Evolutionary conservation across 352 stramenopile species (phyloP), one percentile per base, ranked within the genome.

Genomic region (Phytophthora syringae): DNA sequence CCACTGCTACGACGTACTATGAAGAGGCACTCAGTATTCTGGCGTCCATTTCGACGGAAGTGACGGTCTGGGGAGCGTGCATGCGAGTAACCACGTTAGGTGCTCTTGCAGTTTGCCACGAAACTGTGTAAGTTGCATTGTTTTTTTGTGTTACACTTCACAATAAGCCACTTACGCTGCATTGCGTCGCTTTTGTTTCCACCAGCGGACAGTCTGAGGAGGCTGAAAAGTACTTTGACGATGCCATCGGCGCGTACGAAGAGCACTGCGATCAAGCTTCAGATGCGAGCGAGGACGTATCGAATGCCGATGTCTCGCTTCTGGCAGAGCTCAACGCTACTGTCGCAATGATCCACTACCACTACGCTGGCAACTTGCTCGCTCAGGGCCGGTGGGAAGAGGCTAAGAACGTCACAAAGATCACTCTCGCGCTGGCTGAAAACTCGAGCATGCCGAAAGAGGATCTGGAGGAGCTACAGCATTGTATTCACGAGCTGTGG

Each of bases 321-420:
- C 34, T 74, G 4, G 18, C 45, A 18, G 51, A 74, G 20, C 52
- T 74, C 15, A 74, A 74, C 43, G 60, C 61, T n/a, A 64, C 67
- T 20, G 61, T 51, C 22, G 54, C 67, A 16, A 67, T 74, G 67
- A 64, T 74, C 18, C 56, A 70, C 44, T 74, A 74, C 32, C 67
- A 74, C 51, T 74, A 71, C 51, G 55, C 60, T 18, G 61, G 54
- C 13, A 74, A 67, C 30, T 47, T 74, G 22, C 54, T 71, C 7
- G 50, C 61, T 24, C 67, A 67, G 49, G 50, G 60, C 12, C 39
- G 45, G 36, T 74, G 60, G 49, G 67, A 74, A 13, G 67, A 74
- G 39, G 54, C 45, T 11, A 74, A 67, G 50, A 71, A 42, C 45
- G 53, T 70, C 27, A 74, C 66, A 12, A 49, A 70, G 43, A 67